Evolutionary conservation across 2,329 filamentous ascomycete genomes (phyloP).

Genomic region (Madurella mycetomatis): DNA sequence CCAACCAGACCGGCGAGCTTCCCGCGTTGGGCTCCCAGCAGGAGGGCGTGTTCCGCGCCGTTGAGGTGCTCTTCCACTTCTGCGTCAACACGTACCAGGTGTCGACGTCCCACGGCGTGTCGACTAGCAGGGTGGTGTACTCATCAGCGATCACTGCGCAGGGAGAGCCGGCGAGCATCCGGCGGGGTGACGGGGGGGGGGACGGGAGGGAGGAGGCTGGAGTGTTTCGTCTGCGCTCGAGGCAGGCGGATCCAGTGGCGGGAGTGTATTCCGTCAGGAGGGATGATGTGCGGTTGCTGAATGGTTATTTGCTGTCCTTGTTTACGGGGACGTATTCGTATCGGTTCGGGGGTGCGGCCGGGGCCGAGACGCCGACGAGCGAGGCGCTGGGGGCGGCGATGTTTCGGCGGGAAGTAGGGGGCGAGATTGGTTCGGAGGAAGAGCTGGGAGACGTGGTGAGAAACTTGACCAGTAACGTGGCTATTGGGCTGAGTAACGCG

Average conservation of each 20-base stretch:
- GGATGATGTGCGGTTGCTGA: constrained; percentile 16
- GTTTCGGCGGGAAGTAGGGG: constrained; percentile 4
- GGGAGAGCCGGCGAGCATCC: not conserved
- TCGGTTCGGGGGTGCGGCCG: constrained; percentile 9
- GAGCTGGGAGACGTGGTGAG: constrained; percentile 15
- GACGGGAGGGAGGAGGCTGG: too few species aligned
- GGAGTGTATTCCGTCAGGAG: constrained; percentile 19
- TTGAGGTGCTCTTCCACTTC: constrained; percentile 30
- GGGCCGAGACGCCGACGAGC: constrained; percentile 16
- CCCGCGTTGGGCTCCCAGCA: not conserved
- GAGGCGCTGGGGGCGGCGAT: constrained; percentile 22
- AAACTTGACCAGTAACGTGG: constrained; percentile 26
- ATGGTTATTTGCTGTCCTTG: constrained; percentile 17
- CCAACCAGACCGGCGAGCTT: constrained; percentile 16
- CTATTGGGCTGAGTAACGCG: constrained; percentile 25
- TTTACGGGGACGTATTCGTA: constrained; percentile 24
- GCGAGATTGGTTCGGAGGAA: constrained; percentile 2
- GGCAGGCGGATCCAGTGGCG: not conserved
- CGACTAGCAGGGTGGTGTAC: constrained; percentile 15
- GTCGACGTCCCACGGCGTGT: constrained; percentile 9
- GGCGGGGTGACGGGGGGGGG: too few species aligned
- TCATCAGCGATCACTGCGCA: constrained; percentile 11
- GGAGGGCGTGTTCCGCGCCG: constrained; percentile 22
- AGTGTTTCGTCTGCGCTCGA: not conserved
- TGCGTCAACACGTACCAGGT: constrained; percentile 28